Evolutionary conservation across 1,284 basidiomycete genomes (phyloP), one percentile per base, ranked within the genome.

Genomic region (Pyrrhoderma noxium): DNA sequence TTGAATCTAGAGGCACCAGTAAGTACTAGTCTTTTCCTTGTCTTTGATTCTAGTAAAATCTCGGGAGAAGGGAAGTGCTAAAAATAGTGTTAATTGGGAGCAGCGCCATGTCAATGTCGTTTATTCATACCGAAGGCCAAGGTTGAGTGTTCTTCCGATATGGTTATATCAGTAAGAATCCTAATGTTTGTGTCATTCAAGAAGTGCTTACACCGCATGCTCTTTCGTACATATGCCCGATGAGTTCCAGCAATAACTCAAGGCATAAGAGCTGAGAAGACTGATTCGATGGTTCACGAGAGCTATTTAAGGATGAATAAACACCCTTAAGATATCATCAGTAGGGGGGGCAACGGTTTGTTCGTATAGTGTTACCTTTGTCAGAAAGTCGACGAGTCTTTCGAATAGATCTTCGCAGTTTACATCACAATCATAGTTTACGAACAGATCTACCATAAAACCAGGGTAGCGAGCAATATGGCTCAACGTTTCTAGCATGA

Each of bases 371-470:
- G 8, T 44, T 59, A 87, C 90, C 76, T 86, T 85, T 1, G 89
- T 91, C 56, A 97, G 70, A 67, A 98, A 98, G 18, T 85, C 85
- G 52, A 96, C 73, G n/a, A 98, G 68, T 7, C 89, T 75, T 64
- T 98, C 93, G 61, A 95, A 97, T 53, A 99, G 70, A 64, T 99
- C 94, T 70, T 98, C 94, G 67, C 90, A 94, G 62, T 98, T 94
- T 57, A 89, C 83, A 61, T 97, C 90, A 64, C 93, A 98, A 65
- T 99, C 96, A 67, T 96, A 99, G 67, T 99, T 99, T 53, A 84
- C 77, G 72, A 92, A 99, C 8, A 98, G 73, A 63, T 97, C 92
- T 42, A 96, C 91, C 85, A 97, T 92, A 68, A 95, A 94, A 61
- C 85, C 87, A 1, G 87, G 79, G 60, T 86, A 79, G 3, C 85